Conservation (phyloP, 352 stramenopile genomes). For the Phytophthora hybrid region DNA sequence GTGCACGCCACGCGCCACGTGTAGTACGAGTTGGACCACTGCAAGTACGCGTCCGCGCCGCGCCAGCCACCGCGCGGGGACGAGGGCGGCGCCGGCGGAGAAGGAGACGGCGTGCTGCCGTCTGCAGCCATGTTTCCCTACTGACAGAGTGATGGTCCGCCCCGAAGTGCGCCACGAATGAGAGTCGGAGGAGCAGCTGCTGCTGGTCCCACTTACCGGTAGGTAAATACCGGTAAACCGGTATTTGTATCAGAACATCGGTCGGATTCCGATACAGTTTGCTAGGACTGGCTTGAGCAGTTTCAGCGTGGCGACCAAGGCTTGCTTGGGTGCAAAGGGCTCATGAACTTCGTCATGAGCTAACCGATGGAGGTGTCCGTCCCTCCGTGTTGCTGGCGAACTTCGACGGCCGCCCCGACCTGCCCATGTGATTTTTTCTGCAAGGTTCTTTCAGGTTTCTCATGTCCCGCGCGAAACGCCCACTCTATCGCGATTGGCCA, state of each 20-base stretch:
- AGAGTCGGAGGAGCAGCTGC: too few species aligned
- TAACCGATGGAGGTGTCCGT: too few species aligned
- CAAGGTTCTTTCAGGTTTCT: neutral
- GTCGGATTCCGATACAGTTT: constrained; percentile 5
- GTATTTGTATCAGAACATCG: too few species aligned
- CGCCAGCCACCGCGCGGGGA: constrained; percentile 32
- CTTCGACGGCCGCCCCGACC: too few species aligned
- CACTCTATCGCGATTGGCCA: constrained; percentile 21
- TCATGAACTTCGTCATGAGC: too few species aligned
- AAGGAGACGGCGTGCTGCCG: neutral
- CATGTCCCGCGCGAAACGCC: constrained; percentile 13
- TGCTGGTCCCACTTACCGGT: too few species aligned
- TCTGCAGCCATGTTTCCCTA: constrained; percentile 18
- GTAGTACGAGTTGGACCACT: constrained; percentile 81
- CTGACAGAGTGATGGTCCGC: neutral
- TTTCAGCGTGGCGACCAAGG: neutral
- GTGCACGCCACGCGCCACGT: constrained; percentile 61
- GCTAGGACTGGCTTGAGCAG: neutral
- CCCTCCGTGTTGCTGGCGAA: too few species aligned
- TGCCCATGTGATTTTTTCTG: neutral
- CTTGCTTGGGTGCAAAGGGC: neutral
- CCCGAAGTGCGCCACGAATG: neutral
- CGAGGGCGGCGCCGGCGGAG: constrained; percentile 5
- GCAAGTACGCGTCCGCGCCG: constrained; percentile 55
- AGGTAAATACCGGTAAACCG: too few species aligned